Evolutionary conservation across 805 yeast species (phyloP).

Genomic region (Diddensiella transvaalensis): DNA sequence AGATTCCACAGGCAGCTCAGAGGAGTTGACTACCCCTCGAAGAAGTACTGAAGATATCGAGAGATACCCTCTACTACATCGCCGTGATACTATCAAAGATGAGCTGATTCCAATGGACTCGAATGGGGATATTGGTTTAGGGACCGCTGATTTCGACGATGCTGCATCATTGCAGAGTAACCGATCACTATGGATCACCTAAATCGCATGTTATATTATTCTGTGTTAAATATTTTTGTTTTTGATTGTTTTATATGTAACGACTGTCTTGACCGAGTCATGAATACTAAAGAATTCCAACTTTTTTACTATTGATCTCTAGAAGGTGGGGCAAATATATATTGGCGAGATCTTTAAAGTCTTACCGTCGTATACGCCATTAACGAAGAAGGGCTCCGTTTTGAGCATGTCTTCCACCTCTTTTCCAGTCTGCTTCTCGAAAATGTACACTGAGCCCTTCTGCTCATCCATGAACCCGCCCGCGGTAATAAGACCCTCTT

Average conservation of each 20-base stretch:
- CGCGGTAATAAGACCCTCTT: background rate
- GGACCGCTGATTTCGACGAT: constrained; percentile 20
- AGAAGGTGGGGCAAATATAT: background rate
- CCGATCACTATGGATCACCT: constrained; percentile 22
- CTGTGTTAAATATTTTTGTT: too few relatives aligned
- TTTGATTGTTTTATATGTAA: background rate
- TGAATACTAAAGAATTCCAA: too few relatives aligned
- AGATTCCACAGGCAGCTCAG: background rate
- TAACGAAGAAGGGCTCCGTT: background rate
- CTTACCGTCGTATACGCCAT: background rate
- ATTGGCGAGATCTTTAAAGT: background rate
- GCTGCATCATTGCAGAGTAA: constrained; percentile 21
- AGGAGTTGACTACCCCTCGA: background rate
- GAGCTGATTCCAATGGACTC: constrained; percentile 19
- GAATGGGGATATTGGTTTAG: constrained; percentile 20
- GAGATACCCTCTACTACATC: constrained; percentile 15
- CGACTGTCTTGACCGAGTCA: background rate
- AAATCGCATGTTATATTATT: too few relatives aligned
- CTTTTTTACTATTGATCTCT: constrained; percentile 9
- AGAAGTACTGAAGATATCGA: constrained; percentile 8
- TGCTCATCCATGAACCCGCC: background rate
- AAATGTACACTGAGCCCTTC: background rate
- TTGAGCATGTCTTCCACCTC: background rate
- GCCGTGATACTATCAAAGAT: constrained; percentile 13
- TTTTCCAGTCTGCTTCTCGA: background rate